Evolutionary conservation across 257 asterid species (phyloP).

Genomic region (Euphrasia confusa): DNA sequence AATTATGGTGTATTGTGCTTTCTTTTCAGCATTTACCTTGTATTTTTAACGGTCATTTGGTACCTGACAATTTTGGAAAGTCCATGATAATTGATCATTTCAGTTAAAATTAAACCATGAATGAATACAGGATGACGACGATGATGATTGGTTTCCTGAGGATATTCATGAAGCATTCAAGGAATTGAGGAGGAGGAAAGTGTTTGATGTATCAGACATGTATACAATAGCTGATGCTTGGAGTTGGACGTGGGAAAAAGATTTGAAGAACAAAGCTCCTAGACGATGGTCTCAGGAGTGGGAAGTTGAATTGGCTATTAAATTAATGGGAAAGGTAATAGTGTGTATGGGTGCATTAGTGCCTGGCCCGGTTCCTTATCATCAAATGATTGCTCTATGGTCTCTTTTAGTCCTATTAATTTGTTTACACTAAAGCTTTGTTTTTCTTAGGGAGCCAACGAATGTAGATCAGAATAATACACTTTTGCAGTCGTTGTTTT

Average conservation of each 20-base stretch:
- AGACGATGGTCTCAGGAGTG: slow-evolving; percentile 95
- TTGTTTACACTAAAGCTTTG: slow-evolving; percentile 2
- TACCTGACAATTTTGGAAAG: background rate
- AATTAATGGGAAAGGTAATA: slow-evolving; percentile 69
- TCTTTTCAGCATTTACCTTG: background rate
- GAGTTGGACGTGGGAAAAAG: slow-evolving; percentile 99
- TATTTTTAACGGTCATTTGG: background rate
- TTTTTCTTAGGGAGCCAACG: slow-evolving; percentile 1
- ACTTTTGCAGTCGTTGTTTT: background rate
- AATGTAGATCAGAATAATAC: slow-evolving; percentile 7
- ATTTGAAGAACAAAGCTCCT: slow-evolving; percentile 79
- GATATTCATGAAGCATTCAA: slow-evolving; percentile 82
- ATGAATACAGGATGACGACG: slow-evolving; percentile 66
- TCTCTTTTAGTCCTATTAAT: background rate
- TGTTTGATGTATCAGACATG: slow-evolving; percentile 91
- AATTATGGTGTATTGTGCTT: background rate
- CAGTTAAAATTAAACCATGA: background rate
- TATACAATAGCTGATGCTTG: slow-evolving; percentile 96
- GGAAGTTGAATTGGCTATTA: slow-evolving; percentile 92
- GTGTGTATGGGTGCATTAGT: background rate
- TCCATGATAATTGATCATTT: background rate
- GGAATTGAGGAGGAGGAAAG: slow-evolving; percentile 77
- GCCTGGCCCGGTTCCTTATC: background rate
- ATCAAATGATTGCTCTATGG: background rate
- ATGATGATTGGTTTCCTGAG: slow-evolving; percentile 97